These are phyloP conservation scores for Penicillium palitans DNA, from an alignment of 2,329 filamentous ascomycete genomes.

Conservation along the genomic window DNA sequence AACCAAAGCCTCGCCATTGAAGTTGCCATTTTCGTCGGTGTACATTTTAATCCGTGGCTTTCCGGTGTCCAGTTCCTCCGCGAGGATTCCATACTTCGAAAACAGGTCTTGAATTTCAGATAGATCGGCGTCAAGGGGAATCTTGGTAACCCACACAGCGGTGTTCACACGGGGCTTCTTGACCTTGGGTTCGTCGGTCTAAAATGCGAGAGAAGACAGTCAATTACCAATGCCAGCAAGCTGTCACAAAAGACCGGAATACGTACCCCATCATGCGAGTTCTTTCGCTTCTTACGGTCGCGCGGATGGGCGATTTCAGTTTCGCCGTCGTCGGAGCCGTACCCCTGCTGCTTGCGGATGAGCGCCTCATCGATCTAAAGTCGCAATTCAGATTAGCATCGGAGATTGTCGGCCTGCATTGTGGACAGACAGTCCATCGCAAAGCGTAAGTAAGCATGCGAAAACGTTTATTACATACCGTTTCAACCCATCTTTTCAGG, in stretches of 20 bases:
- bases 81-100: constrained; percentile 85
- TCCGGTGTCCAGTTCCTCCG: constrained; percentile 88
- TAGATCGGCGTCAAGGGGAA: constrained; percentile 75
- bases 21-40: constrained; percentile 72
- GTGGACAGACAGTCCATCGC: neutral
- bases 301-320: constrained; percentile 48
- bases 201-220: neutral
- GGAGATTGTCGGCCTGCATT: neutral
- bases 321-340: constrained; percentile 60
- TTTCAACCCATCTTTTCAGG: constrained; percentile 72
- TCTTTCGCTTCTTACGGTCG: constrained; percentile 56
- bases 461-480: constrained; percentile 45
- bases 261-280: constrained; percentile 53
- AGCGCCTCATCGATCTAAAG: constrained; percentile 60
- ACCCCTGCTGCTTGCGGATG: constrained; percentile 62
- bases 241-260: neutral
- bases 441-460: neutral
- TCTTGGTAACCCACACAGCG: constrained; percentile 85
- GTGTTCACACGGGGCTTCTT: constrained; percentile 67
- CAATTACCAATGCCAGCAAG: neutral
- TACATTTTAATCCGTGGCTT: constrained; percentile 93
- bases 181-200: constrained; percentile 38
- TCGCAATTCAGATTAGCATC: constrained; percentile 1
- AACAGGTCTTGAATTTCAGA: constrained; percentile 83
- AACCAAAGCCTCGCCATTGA: constrained; percentile 90